Base-by-base conservation (phyloP, 257 asterid genomes). In the Perilla frutescens region DNA sequence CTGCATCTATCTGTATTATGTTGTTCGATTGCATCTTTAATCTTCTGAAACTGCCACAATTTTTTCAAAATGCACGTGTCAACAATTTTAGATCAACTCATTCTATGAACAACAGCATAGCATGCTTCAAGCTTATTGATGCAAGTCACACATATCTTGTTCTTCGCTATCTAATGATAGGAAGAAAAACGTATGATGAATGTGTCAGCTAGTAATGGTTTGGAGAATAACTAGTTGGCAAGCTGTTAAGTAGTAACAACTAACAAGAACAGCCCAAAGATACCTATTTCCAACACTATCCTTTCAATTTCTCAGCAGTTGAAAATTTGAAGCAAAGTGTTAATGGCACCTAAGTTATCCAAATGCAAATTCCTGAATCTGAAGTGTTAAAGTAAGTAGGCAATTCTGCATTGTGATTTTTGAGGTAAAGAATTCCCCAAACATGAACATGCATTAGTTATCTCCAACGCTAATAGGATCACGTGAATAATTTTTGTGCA, bases 1-100 rank as follows among this genome's bases (percentile, higher is more conserved):
- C 97, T 92, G 86, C 98, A 92, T 3, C 98, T 86, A 39, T 84
- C 96, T 10, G 96, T 87, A 82, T 87, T 93, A 64, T 93, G 98
- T 44, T 81, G 84, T 77, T 70, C 55, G n/a, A 93, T 87, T 12
- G 98, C 91, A 61, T 89, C 96, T 88, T 86, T 90, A 67, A 93
- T 87, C 84, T 87, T 93, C 90, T 89, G 95, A 71, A 93, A 93
- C 98, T 93, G 93, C 85, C 40, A 45, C 4, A 40, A 5, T 7
- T 44, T 66, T 65, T 64, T 3, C 2, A 47, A 12, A 49, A 31
- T 13, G 66, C 20, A 58, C 48, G 9, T 14, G 59, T 41, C 32
- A 59, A 59, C 15, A 29, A 15, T 50, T 41, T 12, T 6, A 13
- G 11, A 49, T 29, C 10, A 5, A 7, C 53, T 8, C 20, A 15